Evolutionary conservation across 1,284 basidiomycete genomes (phyloP), one percentile per base, ranked within the genome.

Genomic region (Earliella scabrosa): DNA sequence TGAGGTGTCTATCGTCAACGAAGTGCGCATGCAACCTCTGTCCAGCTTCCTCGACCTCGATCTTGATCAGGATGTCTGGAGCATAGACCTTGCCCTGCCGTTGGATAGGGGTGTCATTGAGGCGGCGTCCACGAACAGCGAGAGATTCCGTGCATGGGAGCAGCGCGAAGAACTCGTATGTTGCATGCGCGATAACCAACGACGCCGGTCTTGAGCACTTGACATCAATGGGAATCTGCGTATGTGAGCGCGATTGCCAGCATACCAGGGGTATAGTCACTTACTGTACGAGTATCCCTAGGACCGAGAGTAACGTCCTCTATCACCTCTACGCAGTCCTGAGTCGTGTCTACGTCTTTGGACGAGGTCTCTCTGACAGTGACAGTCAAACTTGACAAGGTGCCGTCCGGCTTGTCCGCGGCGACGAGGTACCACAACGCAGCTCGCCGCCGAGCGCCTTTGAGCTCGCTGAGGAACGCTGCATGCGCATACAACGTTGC

Each of bases 391-490:
- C 86, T 79, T 0, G 83, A 78, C 23, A 93, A 66, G 63, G 83
- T 87, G 72, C 90, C 92, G 68, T 93, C 91, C 35, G 93, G 73
- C 58, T 83, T 76, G 54, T 82, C 86, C 0, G 90, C 91, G 38
- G 91, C 87, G 43, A 81, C 77, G 14, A 88, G 75, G 68, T 92
- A 93, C 86, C 88, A 90, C 49, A 92, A 72, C 2, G 88, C 87
- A 21, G 89, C 86, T 56, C 86, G 77, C 61, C 91, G 77, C 50
- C 70, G 75, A 2, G 80, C 75, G 8, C 74, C 71, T 68, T 86
- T 90, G 50, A 76, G 78, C 31, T 77, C 75, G 55, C 87, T 88
- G 44, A 93, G 69, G 32, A 85, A 74, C 3, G 89, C 90, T 23
- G 90, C 90, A 65, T 92, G 89, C 8, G 86, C 88, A 24, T 92